A percentile compares a stretch with the other conserved stretches of the same genome.
Conservation (phyloP, 345 rosid genomes). For the Ceriops decandra region DNA sequence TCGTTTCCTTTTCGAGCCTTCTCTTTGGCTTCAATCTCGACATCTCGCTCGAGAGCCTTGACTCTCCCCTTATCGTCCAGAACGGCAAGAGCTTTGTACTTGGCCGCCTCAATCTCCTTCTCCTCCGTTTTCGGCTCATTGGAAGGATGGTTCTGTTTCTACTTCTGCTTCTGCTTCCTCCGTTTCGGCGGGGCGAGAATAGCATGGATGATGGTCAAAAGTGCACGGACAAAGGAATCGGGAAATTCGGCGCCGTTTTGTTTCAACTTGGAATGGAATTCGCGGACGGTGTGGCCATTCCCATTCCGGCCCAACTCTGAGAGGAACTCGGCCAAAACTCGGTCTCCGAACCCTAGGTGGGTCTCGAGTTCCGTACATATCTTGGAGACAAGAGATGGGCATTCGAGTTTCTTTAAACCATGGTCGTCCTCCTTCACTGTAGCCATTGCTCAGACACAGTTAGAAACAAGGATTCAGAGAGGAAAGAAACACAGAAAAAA, state of each 20-base stretch:
- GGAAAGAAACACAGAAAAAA: too few relatives aligned
- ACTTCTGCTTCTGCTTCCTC: conserved; percentile 26
- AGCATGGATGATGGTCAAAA: conserved; percentile 69
- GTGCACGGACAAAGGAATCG: conserved; percentile 73
- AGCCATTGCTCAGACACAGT: too few relatives aligned
- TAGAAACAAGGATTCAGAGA: too few relatives aligned
- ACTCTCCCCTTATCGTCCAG: conserved; percentile 5
- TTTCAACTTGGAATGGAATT: conserved; percentile 67
- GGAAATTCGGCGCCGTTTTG: conserved; percentile 80
- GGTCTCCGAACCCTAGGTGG: conserved; percentile 66
- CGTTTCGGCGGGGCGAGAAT: conserved; percentile 67
- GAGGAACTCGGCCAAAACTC: conserved; percentile 69
- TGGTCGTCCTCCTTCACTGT: conserved; percentile 15
- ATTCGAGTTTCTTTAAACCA: conserved; percentile 47
- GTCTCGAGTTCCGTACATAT: conserved; percentile 77
- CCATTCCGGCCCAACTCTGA: conserved; percentile 62
- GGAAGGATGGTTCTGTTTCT: neutral
- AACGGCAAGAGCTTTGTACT: conserved; percentile 9
- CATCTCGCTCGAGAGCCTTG: conserved; percentile 8
- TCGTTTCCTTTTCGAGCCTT: conserved; percentile 10
- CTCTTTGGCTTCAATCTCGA: conserved; percentile 13
- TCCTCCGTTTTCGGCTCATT: neutral
- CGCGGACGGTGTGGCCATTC: conserved; percentile 54
- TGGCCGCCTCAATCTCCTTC: neutral
- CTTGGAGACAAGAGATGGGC: conserved; percentile 68